phyloP scores from a whole-genome alignment of 163 green algal genomes.

The Picocystis sp. region DNA sequence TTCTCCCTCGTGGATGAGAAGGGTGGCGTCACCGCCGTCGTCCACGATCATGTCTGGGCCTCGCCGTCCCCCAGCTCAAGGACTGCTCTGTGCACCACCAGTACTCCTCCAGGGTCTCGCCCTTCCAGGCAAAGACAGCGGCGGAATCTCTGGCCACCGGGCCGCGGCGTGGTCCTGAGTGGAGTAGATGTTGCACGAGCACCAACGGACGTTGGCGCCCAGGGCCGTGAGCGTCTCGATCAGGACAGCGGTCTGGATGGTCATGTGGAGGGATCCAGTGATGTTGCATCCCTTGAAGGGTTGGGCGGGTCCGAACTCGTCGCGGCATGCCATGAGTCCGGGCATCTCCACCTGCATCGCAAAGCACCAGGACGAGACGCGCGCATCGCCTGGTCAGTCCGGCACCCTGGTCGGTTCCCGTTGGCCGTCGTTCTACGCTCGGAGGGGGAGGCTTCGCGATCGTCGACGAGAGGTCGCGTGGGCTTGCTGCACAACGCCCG shows the following conservation, averaged over 20 bases:
- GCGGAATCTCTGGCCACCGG: slow-evolving; percentile 82
- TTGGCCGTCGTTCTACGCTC: too few relatives aligned
- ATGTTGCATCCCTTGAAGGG: slow-evolving; percentile 90
- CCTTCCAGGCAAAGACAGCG: slow-evolving; percentile 95
- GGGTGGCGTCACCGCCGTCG: slow-evolving; percentile 93
- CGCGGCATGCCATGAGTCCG: slow-evolving; percentile 83
- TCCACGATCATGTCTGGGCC: slow-evolving; percentile 92
- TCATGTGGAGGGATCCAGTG: slow-evolving; percentile 98
- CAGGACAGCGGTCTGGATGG: slow-evolving; percentile 95
- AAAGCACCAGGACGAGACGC: too few relatives aligned
- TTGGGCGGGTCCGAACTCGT: slow-evolving; percentile 83
- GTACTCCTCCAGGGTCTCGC: slow-evolving; percentile 99
- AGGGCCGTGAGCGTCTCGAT: slow-evolving; percentile 94
- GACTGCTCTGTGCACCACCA: slow-evolving; percentile 96
- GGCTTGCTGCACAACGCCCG: too few relatives aligned
- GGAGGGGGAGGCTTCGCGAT: too few relatives aligned
- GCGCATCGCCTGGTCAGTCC: too few relatives aligned
- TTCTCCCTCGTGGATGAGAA: slow-evolving; percentile 96
- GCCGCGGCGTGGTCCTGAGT: slow-evolving; percentile 97
- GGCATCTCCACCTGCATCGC: slow-evolving; percentile 57
- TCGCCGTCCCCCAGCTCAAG: slow-evolving; percentile 72
- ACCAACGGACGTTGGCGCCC: slow-evolving; percentile 82
- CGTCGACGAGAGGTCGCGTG: too few relatives aligned
- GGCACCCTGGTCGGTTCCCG: too few relatives aligned
- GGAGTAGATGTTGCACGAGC: slow-evolving; percentile 93